phyloP scores from a whole-genome alignment of 148 eudicot species.

The Suaeda aralocaspica region DNA sequence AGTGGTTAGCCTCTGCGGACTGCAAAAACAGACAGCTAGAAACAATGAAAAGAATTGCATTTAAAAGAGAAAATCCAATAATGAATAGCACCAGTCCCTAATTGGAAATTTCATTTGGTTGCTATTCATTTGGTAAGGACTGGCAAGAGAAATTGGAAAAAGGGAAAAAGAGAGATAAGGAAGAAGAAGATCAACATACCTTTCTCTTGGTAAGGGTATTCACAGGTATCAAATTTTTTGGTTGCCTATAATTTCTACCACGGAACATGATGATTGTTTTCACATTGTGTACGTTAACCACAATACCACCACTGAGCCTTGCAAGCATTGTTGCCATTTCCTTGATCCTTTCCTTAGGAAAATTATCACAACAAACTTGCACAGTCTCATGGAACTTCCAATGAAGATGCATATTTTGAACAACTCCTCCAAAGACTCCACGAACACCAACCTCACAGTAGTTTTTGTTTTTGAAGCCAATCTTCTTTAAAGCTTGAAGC shows the following conservation, averaged over 20 bases:
- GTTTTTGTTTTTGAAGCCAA: slow-evolving; percentile 90
- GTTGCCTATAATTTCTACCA: slow-evolving; percentile 94
- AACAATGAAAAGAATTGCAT: not conserved
- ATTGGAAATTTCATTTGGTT: no score
- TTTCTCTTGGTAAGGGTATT: slow-evolving; percentile 96
- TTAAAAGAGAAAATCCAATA: not conserved
- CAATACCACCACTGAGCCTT: slow-evolving; percentile 94
- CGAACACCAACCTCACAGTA: slow-evolving; percentile 96
- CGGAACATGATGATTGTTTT: slow-evolving; percentile 98
- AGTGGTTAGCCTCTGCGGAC: not conserved
- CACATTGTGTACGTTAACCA: slow-evolving; percentile 86
- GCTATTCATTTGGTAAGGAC: not conserved
- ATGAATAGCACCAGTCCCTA: no score
- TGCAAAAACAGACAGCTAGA: not conserved
- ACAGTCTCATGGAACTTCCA: slow-evolving; percentile 99
- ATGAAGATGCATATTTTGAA: slow-evolving; percentile 97
- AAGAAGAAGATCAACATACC: slow-evolving; percentile 33
- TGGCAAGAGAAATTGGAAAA: not conserved
- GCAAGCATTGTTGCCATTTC: slow-evolving; percentile 96
- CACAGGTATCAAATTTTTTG: slow-evolving; percentile 87
- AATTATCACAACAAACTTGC: slow-evolving; percentile 98
- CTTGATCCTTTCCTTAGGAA: slow-evolving; percentile 93
- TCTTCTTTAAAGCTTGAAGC: slow-evolving; percentile 85
- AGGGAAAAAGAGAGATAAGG: no score
- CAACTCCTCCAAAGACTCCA: slow-evolving; percentile 99